Conservation (phyloP, 352 stramenopile genomes). For the Phytophthora hybrid region DNA sequence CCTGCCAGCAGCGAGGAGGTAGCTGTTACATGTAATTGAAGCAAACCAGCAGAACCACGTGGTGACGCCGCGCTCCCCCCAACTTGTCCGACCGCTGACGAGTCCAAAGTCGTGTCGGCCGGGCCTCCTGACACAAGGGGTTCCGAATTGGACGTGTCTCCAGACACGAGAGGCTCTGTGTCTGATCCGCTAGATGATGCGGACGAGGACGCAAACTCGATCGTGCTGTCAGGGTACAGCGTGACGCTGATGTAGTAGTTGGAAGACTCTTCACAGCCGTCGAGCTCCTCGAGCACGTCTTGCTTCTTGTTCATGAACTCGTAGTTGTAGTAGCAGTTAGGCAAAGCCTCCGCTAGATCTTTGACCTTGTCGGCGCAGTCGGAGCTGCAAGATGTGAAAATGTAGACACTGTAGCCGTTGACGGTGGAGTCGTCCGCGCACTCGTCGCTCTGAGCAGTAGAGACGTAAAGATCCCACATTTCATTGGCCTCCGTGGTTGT, state of each 20-base stretch:
- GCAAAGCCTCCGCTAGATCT: slow-evolving; percentile 27
- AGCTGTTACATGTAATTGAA: slow-evolving; percentile 1
- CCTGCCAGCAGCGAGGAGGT: slow-evolving; percentile 6
- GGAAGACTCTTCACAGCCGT: slow-evolving; percentile 8
- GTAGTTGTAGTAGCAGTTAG: slow-evolving; percentile 50
- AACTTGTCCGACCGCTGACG: slow-evolving; percentile 10
- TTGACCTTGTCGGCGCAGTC: slow-evolving; percentile 34
- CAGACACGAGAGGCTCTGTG: neutral
- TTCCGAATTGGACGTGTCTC: slow-evolving; percentile 4
- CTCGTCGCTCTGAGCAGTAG: slow-evolving; percentile 33
- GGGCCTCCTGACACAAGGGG: neutral
- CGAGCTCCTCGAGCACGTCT: slow-evolving; percentile 28
- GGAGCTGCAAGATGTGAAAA: slow-evolving; percentile 42
- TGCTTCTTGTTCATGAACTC: slow-evolving; percentile 48
- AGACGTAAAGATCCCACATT: slow-evolving; percentile 31
- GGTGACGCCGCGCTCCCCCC: neutral
- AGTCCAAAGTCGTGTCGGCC: slow-evolving; percentile 7
- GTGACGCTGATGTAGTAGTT: slow-evolving; percentile 24
- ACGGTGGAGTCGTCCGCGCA: slow-evolving; percentile 38
- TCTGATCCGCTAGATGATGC: slow-evolving; percentile 4
- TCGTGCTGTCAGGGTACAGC: slow-evolving; percentile 15
- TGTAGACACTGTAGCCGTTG: slow-evolving; percentile 37
- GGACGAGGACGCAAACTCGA: slow-evolving; percentile 8
- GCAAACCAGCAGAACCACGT: neutral
- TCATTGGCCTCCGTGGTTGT: slow-evolving; percentile 23